Percentiles rank a stretch among this genome's conserved stretches.
Evolutionary conservation across 768 basidiomycete genomes (phyloP).

Genomic region (Cubamyces sp.): DNA sequence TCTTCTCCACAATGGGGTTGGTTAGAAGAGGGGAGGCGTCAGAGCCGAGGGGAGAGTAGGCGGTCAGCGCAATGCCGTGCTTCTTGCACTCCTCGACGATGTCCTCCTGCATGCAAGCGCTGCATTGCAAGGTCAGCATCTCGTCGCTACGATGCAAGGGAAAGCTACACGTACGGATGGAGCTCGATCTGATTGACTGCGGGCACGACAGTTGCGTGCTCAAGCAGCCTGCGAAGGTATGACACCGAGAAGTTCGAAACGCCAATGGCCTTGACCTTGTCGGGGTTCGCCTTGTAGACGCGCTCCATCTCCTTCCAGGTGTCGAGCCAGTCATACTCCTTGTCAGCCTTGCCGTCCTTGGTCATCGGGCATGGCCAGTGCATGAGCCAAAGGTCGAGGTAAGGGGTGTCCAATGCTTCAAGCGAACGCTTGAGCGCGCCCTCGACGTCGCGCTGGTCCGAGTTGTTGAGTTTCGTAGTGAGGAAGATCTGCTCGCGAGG

Average conservation of each 20-base stretch:
- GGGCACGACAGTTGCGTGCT: conserved; percentile 58
- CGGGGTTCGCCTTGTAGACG: conserved; percentile 62
- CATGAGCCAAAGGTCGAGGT: conserved; percentile 84
- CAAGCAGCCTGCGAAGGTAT: conserved; percentile 64
- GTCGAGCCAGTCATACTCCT: conserved; percentile 64
- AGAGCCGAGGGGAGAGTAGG: conserved; percentile 82
- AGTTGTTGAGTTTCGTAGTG: conserved; percentile 73
- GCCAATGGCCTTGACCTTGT: conserved; percentile 82
- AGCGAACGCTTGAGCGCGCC: conserved; percentile 74
- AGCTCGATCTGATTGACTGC: conserved; percentile 83
- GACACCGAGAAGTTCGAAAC: conserved; percentile 74
- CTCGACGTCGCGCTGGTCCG: conserved; percentile 59
- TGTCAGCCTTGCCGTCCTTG: conserved; percentile 54
- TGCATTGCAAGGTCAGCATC: conserved; percentile 22
- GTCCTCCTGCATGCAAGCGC: conserved; percentile 69
- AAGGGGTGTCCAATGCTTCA: conserved; percentile 66
- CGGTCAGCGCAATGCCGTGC: conserved; percentile 72
- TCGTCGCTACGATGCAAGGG: background rate
- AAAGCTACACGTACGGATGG: conserved; percentile 55
- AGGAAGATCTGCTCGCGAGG: conserved; percentile 77
- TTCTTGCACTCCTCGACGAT: conserved; percentile 60
- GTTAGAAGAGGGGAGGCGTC: conserved; percentile 67
- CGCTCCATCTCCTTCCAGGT: conserved; percentile 83
- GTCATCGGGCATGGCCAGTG: conserved; percentile 86
- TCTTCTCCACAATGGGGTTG: conserved; percentile 59